Conservation (phyloP, 1,139 yeast species). For the Wickerhamomyces sp. region DNA sequence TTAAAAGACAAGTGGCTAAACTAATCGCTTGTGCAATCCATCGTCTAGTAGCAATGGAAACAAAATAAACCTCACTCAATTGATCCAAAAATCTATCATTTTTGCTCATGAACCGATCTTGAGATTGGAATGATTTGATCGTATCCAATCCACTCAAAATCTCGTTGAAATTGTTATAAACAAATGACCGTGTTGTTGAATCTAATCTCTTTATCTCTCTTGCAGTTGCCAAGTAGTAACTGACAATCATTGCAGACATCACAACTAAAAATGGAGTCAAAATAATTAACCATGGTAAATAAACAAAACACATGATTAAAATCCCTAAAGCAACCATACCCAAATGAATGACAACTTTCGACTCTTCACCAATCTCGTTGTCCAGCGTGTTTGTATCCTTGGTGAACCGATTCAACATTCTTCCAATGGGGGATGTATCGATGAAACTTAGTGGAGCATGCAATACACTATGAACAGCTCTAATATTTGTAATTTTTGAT, state of each 20-base stretch:
- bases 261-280: constrained; percentile 54
- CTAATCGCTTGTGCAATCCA: constrained; percentile 70
- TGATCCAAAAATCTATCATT: constrained; percentile 47
- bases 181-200: constrained; percentile 67
- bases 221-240: constrained; percentile 69
- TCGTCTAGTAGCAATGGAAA: constrained; percentile 65
- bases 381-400: constrained; percentile 82
- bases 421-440: constrained; percentile 66
- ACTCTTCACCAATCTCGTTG: constrained; percentile 60
- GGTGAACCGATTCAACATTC: constrained; percentile 66
- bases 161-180: constrained; percentile 74
- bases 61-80: constrained; percentile 65
- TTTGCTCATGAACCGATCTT: constrained; percentile 43
- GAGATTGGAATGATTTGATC: constrained; percentile 55
- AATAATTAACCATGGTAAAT: constrained; percentile 70
- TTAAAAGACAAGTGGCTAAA: constrained; percentile 40
- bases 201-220: constrained; percentile 80
- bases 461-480: constrained; percentile 58
- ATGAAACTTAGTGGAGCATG: constrained; percentile 70
- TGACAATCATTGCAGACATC: constrained; percentile 45
- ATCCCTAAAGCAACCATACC: constrained; percentile 54
- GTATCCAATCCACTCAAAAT: constrained; percentile 67
- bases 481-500: constrained; percentile 35
- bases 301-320: constrained; percentile 59
- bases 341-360: constrained; percentile 45